Base-by-base conservation (phyloP, 108 stramenopile genomes). In the Hondaea fermentalgiana region DNA sequence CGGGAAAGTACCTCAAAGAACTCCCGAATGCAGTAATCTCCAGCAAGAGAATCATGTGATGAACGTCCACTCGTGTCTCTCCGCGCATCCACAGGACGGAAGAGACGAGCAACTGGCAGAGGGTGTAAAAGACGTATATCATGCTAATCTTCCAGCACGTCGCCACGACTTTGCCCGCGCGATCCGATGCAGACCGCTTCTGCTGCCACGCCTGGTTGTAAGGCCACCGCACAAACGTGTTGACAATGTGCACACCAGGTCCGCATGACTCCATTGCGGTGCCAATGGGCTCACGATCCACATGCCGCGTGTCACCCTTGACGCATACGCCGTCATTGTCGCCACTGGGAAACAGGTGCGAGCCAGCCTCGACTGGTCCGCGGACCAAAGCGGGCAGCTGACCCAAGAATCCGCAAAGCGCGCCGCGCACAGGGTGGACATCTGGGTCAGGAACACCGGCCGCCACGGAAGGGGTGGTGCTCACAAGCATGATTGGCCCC, bases 261-360 rank as follows among this genome's bases (percentile, higher is more conserved):
- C 72, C 72, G 49, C 72, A 83, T 5, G 72, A 83, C 49, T 83
- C 72, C 72, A 83, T 83, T 8, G 72, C 72, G 5, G 72, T 83
- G 49, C 47, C 72, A 21, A 83, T 83, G 0, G 72, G 72, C 72
- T 83, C 72, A 14, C 44, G 49, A 21, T 83, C 72, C 0, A 51
- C 25, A 21, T 83, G 72, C 10, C 72, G 72, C 5, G 47, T 83
- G 59, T 28, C 87, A 4, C 57, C 87, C 17, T 35, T 16, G 16
- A 87, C 87, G 5, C 42, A 35, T 5, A 59, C 5, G 5, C 87
- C 87, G 59, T 87, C 87, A 58, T 59, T 29, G 87, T 16, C 19
- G 17, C 87, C 87, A 8, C 42, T 58, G 5, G 87, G 87, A 6
- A 59, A 25, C 5, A 87, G 57, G 21, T 58, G 57, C 42, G 29